A percentile compares a stretch with the other conserved stretches of the same genome.
Conservation (phyloP, 2,329 filamentous ascomycete genomes). For the Penicillium sp. region DNA sequence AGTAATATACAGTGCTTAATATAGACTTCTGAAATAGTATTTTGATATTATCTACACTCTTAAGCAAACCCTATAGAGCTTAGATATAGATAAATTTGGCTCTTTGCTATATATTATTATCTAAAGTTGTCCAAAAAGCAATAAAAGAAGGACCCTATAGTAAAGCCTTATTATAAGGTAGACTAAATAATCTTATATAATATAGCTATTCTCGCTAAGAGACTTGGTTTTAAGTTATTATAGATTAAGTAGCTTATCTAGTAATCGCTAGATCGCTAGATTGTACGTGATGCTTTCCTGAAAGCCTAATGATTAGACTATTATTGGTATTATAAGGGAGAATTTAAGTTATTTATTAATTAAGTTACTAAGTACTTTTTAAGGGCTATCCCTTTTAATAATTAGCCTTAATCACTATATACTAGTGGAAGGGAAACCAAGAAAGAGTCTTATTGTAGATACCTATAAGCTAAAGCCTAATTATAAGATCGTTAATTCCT, state of each 20-base stretch:
- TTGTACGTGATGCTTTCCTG: slow-evolving; percentile 14
- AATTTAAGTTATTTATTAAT: slow-evolving; percentile 11
- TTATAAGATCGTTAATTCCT: slow-evolving; percentile 19
- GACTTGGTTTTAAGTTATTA: slow-evolving; percentile 11
- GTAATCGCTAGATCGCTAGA: slow-evolving; percentile 12
- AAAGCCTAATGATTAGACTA: slow-evolving; percentile 8
- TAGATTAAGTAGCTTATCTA: slow-evolving; percentile 10
- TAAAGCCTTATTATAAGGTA: slow-evolving; percentile 6
- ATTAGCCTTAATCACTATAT: slow-evolving; percentile 5
- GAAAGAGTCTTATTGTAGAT: slow-evolving; percentile 13
- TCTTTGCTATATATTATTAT: slow-evolving; percentile 13
- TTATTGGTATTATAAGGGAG: slow-evolving; percentile 12
- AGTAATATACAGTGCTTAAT: slow-evolving; percentile 2
- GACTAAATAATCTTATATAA: slow-evolving; percentile 10
- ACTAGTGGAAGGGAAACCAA: slow-evolving; percentile 13
- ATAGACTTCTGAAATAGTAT: slow-evolving; percentile 9
- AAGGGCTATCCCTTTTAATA: slow-evolving; percentile 8
- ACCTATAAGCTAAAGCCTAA: slow-evolving; percentile 13
- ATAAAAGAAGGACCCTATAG: slow-evolving; percentile 4
- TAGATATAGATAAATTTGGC: slow-evolving; percentile 10
- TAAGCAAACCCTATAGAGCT: slow-evolving; percentile 5
- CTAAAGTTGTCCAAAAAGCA: slow-evolving; percentile 2
- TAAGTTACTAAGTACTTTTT: slow-evolving; percentile 11
- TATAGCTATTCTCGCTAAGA: slow-evolving; percentile 11
- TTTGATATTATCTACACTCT: slow-evolving; percentile 2